A percentile compares a stretch with the other conserved stretches of the same genome.
phyloP scores from a whole-genome alignment of 371 early-diverging fungal genomes.

The Sporodiniella umbellata region DNA sequence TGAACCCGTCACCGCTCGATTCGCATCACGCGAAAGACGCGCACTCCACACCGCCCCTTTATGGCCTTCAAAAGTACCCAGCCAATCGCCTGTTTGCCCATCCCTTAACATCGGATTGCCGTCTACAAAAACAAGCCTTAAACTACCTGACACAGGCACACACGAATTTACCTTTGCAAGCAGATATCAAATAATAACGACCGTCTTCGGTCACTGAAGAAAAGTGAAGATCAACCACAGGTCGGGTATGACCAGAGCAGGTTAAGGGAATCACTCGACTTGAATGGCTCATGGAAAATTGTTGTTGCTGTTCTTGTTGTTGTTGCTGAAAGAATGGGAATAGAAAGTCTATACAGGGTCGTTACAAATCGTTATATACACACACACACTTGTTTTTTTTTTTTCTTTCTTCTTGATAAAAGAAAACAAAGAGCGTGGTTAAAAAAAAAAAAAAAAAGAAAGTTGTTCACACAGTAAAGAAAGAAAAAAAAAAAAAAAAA shows the following conservation, averaged over 20 bases:
- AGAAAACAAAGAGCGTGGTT: neutral
- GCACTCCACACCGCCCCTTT: conserved; percentile 92
- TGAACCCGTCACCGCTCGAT: conserved; percentile 80
- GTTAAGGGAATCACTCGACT: conserved; percentile 66
- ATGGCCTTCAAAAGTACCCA: conserved; percentile 84
- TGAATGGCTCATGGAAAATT: neutral
- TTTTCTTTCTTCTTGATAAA: too few relatives aligned
- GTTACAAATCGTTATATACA: too few relatives aligned
- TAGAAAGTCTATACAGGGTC: too few relatives aligned
- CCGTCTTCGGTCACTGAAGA: conserved; percentile 66
- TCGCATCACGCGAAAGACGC: conserved; percentile 69
- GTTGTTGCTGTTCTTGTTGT: neutral
- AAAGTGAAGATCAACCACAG: conserved; percentile 84
- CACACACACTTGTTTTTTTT: conserved; percentile 8
- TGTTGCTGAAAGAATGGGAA: too few relatives aligned
- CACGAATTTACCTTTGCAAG: conserved; percentile 77
- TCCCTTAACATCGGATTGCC: conserved; percentile 83
- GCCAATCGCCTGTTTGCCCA: conserved; percentile 89
- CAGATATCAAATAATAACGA: conserved; percentile 76
- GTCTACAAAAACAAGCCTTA: conserved; percentile 43
- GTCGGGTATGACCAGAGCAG: conserved; percentile 85
- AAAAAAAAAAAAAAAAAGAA: neutral
- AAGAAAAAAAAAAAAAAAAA: neutral
- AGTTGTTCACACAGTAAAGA: neutral
- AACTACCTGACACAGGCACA: neutral